Conservation (phyloP, 1,284 basidiomycete genomes). For the Boletus smithii region DNA sequence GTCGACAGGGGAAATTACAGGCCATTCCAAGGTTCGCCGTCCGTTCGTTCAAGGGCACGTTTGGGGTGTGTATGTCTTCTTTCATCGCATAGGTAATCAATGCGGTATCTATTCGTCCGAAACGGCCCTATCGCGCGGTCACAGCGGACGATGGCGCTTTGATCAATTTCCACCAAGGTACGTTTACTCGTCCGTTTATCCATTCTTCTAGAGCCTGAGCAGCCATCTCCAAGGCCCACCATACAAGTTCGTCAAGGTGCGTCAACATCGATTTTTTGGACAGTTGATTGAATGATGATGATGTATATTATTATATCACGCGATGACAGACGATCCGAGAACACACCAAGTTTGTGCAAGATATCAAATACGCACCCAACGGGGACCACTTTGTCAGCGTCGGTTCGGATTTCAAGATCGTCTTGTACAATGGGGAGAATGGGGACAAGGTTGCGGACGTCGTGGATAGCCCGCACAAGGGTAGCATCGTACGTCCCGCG, state of each 20-base stretch:
- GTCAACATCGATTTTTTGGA: conserved; percentile 7
- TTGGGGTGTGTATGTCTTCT: neutral
- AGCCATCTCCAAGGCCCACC: conserved; percentile 59
- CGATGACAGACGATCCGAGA: conserved; percentile 69
- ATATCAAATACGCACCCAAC: conserved; percentile 79
- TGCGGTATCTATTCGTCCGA: conserved; percentile 85
- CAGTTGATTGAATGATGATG: neutral
- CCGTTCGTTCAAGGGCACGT: neutral
- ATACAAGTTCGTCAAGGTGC: conserved; percentile 84
- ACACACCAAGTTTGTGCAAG: conserved; percentile 94
- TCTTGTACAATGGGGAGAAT: conserved; percentile 90
- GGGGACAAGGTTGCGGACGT: conserved; percentile 78
- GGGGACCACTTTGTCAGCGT: conserved; percentile 87
- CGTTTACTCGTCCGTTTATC: conserved; percentile 5
- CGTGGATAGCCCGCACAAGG: conserved; percentile 63
- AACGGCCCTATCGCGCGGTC: conserved; percentile 89
- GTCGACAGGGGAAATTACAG: conserved; percentile 89
- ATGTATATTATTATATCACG: neutral
- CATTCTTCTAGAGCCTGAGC: neutral
- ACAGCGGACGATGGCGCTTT: conserved; percentile 82
- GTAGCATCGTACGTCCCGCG: conserved; percentile 62
- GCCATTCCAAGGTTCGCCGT: conserved; percentile 78
- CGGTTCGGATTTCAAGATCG: conserved; percentile 87
- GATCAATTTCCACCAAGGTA: conserved; percentile 81
- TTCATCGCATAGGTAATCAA: conserved; percentile 65